phyloP scores from a whole-genome alignment of 345 rosid species.

The Populus deltoides region DNA sequence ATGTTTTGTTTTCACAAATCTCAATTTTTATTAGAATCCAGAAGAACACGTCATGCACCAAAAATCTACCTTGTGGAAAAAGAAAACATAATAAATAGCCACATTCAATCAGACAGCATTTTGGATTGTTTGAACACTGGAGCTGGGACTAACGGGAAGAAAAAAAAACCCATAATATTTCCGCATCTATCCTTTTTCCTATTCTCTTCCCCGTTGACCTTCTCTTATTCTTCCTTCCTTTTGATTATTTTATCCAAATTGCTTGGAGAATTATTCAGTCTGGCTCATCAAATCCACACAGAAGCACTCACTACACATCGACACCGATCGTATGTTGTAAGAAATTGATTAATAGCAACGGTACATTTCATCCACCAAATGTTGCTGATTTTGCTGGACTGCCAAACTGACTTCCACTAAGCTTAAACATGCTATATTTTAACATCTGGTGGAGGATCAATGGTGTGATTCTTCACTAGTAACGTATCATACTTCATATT shows the following conservation, averaged over 20 bases:
- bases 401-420: slow-evolving; percentile 28
- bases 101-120: too few species aligned
- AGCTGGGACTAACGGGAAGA: too few species aligned
- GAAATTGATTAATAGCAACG: not conserved
- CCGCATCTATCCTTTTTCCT: not conserved
- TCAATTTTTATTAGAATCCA: too few species aligned
- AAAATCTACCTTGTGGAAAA: too few species aligned
- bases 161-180: not conserved
- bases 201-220: not conserved
- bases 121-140: too few species aligned
- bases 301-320: not conserved
- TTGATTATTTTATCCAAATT: not conserved
- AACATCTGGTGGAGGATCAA: not conserved
- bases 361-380: slow-evolving; percentile 1
- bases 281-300: not conserved
- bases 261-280: not conserved
- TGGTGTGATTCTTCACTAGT: not conserved
- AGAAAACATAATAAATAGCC: too few species aligned
- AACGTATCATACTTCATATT: not conserved
- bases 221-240: not conserved
- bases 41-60: too few species aligned
- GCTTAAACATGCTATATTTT: not conserved
- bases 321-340: not conserved
- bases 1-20: too few species aligned
- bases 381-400: slow-evolving; percentile 1